phyloP scores from a whole-genome alignment of 176 grass and related monocot species.

The Rhynchospora pubera region DNA sequence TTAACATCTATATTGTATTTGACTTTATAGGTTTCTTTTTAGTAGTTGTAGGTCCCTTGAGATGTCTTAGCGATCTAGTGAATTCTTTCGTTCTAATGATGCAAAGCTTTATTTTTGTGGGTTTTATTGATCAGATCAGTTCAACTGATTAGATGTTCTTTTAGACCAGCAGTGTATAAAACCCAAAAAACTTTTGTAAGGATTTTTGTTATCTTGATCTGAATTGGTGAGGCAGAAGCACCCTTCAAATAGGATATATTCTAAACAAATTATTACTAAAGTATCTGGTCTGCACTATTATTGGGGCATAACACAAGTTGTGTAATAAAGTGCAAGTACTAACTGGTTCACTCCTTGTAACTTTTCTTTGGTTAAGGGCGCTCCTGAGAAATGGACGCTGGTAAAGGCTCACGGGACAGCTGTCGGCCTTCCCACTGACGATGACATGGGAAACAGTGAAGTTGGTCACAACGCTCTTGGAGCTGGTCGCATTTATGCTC shows the following conservation, averaged over 20 bases:
- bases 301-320: background rate
- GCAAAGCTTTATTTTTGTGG: background rate
- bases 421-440: constrained; percentile 80
- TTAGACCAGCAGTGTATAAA: background rate
- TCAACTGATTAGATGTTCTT: background rate
- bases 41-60: background rate
- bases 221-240: background rate
- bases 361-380: constrained; percentile 40
- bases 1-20: background rate
- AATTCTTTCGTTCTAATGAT: background rate
- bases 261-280: background rate
- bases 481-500: constrained; percentile 77
- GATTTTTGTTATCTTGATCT: background rate
- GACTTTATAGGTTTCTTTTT: background rate
- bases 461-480: constrained; percentile 98
- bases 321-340: background rate
- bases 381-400: constrained; percentile 81
- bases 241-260: background rate
- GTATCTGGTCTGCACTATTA: background rate
- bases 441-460: constrained; percentile 99
- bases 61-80: background rate
- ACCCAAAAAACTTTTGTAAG: background rate
- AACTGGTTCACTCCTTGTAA: background rate
- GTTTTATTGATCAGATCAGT: background rate
- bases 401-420: constrained; percentile 95